Base-by-base conservation (phyloP, 768 basidiomycete species). In the Mycena belliarum region DNA sequence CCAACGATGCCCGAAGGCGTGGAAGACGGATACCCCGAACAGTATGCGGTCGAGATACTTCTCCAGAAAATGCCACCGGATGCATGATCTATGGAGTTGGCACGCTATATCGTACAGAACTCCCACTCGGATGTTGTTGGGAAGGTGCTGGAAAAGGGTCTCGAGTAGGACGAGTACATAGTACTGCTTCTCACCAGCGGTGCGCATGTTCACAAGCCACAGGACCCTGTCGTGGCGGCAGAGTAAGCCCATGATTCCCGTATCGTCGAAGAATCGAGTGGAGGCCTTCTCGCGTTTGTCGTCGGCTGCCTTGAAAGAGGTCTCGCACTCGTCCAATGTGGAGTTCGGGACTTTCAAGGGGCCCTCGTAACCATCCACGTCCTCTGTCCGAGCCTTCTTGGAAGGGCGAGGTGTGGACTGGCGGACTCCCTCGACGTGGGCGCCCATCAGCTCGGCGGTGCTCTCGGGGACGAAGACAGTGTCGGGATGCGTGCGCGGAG, bases 1-100 rank as follows among this genome's bases (percentile, higher is more conserved):
- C 75, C 74, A 75, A 24, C 71, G 63, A 45, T 75, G 75, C 1
- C 73, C 68, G 38, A 69, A 75, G 6, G 72, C 71, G 62, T 76
- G 75, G 61, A 76, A 71, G 4, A 72, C 69, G 0, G 71, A 69
- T 1, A 70, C 66, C 6, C 58, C 68, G 49, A 70, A 75, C 0
- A 40, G 18, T 6, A 76, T 47, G 6, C 66, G 65, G n/a, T 55
- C 29, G 6, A 63, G 42, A 38, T 70, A 64, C 4, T 64, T 50
- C 4, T 61, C 48, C 16, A 66, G 54, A 48, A 72, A 68, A 11
- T 60, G 60, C 51, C 56, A 66, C 43, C 55, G 64, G 8, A 51
- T 28, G 28, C 64, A 69, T 23, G 63, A 64, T 9, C 63, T 57
- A 8, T 72, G 54, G 0, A 74, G 55, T 11, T 64, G 63, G 62